These are phyloP conservation scores for Areca catechu DNA, from an alignment of 176 grass and related monocot genomes.

Conservation along the genomic window DNA sequence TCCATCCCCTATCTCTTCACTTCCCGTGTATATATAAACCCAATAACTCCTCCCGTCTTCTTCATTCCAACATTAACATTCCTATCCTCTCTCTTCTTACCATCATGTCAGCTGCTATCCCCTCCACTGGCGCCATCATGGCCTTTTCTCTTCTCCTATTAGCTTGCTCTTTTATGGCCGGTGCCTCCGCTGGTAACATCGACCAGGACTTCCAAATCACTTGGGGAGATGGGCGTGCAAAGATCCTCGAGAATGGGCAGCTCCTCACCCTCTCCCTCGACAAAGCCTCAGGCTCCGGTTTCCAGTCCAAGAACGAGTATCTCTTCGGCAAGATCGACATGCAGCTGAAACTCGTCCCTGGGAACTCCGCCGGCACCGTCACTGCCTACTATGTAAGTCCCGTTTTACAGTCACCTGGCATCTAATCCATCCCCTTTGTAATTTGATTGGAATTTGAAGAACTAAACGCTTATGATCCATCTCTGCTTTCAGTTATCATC, in stretches of 20 bases:
- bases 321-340: neutral
- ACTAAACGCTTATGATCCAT: neutral
- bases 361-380: slow-evolving; percentile 8
- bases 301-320: slow-evolving; percentile 13
- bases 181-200: neutral
- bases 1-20: too few relatives aligned
- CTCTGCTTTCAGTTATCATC: slow-evolving; percentile 3
- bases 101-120: too few relatives aligned
- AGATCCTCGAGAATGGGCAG: slow-evolving; percentile 6
- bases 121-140: too few relatives aligned
- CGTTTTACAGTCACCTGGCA: too few relatives aligned
- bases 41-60: too few relatives aligned
- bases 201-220: slow-evolving; percentile 11
- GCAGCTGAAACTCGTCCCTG: slow-evolving; percentile 8
- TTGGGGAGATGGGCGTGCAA: slow-evolving; percentile 8
- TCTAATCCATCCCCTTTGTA: too few relatives aligned
- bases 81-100: too few relatives aligned
- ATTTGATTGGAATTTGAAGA: neutral
- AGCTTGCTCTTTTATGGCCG: neutral
- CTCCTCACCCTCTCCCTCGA: slow-evolving; percentile 12
- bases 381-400: slow-evolving; percentile 8
- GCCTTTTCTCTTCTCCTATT: too few relatives aligned
- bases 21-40: too few relatives aligned
- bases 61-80: too few relatives aligned
- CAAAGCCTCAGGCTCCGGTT: neutral